These are phyloP conservation scores for Candida palmyrensis DNA, from an alignment of 805 yeast genomes.

Conservation along the genomic window DNA sequence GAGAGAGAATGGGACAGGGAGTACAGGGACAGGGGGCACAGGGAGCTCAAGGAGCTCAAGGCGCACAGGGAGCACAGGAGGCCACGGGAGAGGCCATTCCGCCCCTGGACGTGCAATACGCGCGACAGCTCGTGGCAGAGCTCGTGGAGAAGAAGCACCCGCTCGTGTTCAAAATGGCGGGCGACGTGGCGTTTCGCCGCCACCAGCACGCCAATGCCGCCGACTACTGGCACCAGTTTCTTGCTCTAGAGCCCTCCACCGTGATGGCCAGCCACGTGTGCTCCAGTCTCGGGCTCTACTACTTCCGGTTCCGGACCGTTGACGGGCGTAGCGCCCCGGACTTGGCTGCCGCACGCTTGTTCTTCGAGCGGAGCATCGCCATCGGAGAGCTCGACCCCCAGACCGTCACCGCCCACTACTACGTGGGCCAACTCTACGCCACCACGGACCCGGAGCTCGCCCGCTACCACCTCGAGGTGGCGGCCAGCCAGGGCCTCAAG, in stretches of 20 bases:
- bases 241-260: slow-evolving; percentile 53
- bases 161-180: slow-evolving; percentile 69
- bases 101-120: slow-evolving; percentile 64
- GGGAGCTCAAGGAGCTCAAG: slow-evolving; percentile 11
- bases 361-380: slow-evolving; percentile 56
- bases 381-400: slow-evolving; percentile 60
- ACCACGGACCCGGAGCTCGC: slow-evolving; percentile 61
- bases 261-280: slow-evolving; percentile 68
- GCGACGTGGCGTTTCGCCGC: slow-evolving; percentile 61
- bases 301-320: slow-evolving; percentile 36
- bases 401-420: slow-evolving; percentile 66
- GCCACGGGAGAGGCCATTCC: slow-evolving; percentile 36
- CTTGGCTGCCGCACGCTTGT: slow-evolving; percentile 47
- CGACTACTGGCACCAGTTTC: slow-evolving; percentile 52
- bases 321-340: slow-evolving; percentile 41
- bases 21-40: too few species aligned
- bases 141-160: slow-evolving; percentile 63
- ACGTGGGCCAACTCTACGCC: slow-evolving; percentile 65
- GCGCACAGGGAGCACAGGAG: too few species aligned
- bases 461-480: slow-evolving; percentile 66
- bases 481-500: slow-evolving; percentile 72
- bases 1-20: too few species aligned
- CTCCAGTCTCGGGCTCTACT: slow-evolving; percentile 57
- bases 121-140: slow-evolving; percentile 53
- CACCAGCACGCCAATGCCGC: slow-evolving; percentile 51